Base-by-base conservation (phyloP, 192 early-diverging fungal species). In the Linnemannia exigua region DNA sequence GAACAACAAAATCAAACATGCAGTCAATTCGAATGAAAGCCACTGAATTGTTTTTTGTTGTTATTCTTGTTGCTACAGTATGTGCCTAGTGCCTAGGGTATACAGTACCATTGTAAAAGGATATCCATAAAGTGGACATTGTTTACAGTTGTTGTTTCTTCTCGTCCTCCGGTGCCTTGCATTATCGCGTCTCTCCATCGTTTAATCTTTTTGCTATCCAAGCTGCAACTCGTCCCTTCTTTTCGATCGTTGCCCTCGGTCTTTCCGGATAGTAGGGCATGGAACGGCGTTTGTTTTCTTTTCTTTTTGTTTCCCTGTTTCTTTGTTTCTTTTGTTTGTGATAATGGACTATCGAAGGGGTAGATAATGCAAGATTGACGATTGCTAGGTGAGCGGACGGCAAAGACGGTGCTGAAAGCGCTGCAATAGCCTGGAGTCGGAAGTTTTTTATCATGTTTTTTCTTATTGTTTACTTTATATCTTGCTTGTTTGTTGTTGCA, bases 301-400 rank as follows among this genome's bases (percentile, higher is more conserved):
- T 58, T 25, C 22, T 58, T 8, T 54, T 28, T 11, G 1, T 54
- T 1, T 54, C 25, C 47, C 12, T 54, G 9, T 54, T 14, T 54
- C 11, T 54, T 54, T n/a, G 52, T 9, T 33, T 17, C 28, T 22
- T 63, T 63, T 63, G 58, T 63, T 63, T 63, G 14, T 33, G 58
- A 63, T 63, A 63, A 63, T 63, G 58, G 58, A 16, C 1, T 31
- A 25, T 63, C 58, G 28, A 63, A 25, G 58, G 11, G 3, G 28
- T 25, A 15, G 58, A 63, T 63, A 63, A 63, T 63, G 58, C 58
- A 63, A 63, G 58, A 63, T 63, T 31, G 58, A 12, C 54, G 54
- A 61, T 61, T 61, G 54, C 25, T n/a, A n/a, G 58, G 31, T 9
- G 28, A 33, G 31, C 58, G 4, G 58, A 31, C 58, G 31, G 25